phyloP scores from a whole-genome alignment of 306 rosid species.

The Cicer yamashitae region DNA sequence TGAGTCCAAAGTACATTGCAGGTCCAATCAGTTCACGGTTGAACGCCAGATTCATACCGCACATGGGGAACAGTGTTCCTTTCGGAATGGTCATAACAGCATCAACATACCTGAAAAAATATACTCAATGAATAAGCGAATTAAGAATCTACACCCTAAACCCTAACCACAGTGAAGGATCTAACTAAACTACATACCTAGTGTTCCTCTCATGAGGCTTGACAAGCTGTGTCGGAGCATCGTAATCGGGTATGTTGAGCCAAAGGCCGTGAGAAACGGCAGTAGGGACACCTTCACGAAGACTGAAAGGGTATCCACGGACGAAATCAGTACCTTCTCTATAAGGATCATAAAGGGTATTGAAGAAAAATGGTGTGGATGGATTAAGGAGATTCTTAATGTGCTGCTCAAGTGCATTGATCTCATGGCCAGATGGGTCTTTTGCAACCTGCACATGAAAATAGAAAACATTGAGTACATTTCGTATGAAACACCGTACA shows the following conservation, averaged over 20 bases:
- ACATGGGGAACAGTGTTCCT: conserved; percentile 88
- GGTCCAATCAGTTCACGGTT: conserved; percentile 87
- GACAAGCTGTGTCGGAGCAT: conserved; percentile 92
- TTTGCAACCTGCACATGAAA: conserved; percentile 71
- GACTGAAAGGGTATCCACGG: conserved; percentile 91
- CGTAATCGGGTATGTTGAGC: conserved; percentile 93
- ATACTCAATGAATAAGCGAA: conserved; percentile 8
- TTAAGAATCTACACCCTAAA: too few relatives aligned
- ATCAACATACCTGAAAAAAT: conserved; percentile 72
- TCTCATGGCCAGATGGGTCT: conserved; percentile 74
- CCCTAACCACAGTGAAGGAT: neutral
- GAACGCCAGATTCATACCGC: conserved; percentile 90
- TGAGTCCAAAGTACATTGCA: conserved; percentile 94
- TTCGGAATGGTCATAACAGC: conserved; percentile 85
- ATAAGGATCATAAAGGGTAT: conserved; percentile 87
- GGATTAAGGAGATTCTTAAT: conserved; percentile 76
- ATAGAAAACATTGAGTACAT: conserved; percentile 28
- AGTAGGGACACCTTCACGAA: conserved; percentile 73
- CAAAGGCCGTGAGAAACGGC: conserved; percentile 91
- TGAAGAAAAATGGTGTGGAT: conserved; percentile 82
- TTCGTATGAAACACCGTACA: neutral
- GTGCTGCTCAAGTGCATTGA: conserved; percentile 94
- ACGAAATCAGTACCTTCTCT: conserved; percentile 88
- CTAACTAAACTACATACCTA: conserved; percentile 50
- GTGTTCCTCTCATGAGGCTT: conserved; percentile 86